Conservation (phyloP, 768 basidiomycete genomes). For the Boletus bicolor region DNA sequence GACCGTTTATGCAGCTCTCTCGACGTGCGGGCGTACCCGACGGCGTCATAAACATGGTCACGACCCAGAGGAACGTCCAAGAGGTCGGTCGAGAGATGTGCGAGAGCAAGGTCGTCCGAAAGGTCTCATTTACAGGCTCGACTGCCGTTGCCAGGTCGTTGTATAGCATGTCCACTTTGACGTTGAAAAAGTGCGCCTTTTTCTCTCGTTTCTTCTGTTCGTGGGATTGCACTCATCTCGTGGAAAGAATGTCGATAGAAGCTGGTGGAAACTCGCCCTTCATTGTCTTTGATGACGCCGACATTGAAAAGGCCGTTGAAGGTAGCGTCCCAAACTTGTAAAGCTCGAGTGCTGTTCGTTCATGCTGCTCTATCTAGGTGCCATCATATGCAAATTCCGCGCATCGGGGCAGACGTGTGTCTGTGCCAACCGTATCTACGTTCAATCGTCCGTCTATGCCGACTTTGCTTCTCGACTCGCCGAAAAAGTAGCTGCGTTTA, state of each 20-base stretch:
- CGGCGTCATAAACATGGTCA: conserved; percentile 93
- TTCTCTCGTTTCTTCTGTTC: not conserved
- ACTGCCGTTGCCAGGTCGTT: conserved; percentile 77
- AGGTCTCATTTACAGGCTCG: conserved; percentile 90
- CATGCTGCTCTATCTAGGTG: conserved; percentile 41
- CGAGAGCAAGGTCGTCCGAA: conserved; percentile 80
- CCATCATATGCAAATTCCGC: conserved; percentile 78
- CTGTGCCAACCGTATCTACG: conserved; percentile 89
- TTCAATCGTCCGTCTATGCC: conserved; percentile 88
- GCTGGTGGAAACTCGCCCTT: conserved; percentile 95
- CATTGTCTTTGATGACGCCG: conserved; percentile 95
- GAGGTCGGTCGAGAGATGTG: conserved; percentile 96
- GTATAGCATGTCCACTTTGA: conserved; percentile 68
- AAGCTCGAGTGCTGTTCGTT: not conserved
- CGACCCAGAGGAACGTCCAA: conserved; percentile 76
- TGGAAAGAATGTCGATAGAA: conserved; percentile 63
- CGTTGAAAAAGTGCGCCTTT: conserved; percentile 70
- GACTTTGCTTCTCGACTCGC: conserved; percentile 87
- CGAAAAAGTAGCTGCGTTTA: conserved; percentile 78
- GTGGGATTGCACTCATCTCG: not conserved
- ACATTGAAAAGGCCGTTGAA: conserved; percentile 87
- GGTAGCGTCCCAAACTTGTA: conserved; percentile 38
- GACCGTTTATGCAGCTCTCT: conserved; percentile 51
- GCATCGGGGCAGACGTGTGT: conserved; percentile 80
- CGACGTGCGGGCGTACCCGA: conserved; percentile 89